phyloP scores from a whole-genome alignment of 768 basidiomycete species.

The Termitomyces sp. region DNA sequence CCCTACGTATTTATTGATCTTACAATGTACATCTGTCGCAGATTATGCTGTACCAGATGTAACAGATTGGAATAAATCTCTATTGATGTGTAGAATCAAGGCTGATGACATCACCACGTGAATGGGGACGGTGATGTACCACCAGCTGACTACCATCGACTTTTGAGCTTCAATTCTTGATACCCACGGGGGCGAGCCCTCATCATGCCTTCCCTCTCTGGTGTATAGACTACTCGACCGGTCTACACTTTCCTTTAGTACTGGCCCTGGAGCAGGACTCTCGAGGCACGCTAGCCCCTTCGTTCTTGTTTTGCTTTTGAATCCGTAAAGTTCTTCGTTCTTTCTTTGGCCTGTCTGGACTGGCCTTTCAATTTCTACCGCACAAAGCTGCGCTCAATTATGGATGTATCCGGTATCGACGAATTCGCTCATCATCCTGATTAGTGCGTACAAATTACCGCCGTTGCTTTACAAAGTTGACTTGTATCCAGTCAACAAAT shows the following conservation, averaged over 20 bases:
- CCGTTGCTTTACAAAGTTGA: not conserved
- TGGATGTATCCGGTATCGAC: conserved; percentile 1
- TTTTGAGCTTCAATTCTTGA: not conserved
- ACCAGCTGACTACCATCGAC: not conserved
- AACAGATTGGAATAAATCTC: not conserved
- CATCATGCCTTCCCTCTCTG: conserved; percentile 1
- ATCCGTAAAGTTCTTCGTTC: not conserved
- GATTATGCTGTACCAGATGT: not conserved
- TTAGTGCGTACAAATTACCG: conserved; percentile 1
- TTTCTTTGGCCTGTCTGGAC: conserved; percentile 1
- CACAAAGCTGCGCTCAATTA: not conserved
- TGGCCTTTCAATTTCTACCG: not conserved
- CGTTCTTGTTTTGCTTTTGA: not conserved
- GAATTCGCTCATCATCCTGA: conserved; percentile 12
- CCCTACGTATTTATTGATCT: not conserved
- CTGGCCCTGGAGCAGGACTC: conserved; percentile 8
- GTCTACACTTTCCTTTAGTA: too few species aligned
- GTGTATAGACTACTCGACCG: not conserved
- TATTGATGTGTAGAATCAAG: not conserved
- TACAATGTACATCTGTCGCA: not conserved
- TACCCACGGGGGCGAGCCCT: not conserved
- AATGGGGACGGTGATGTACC: not conserved
- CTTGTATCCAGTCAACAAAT: conserved; percentile 8
- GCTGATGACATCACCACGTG: not conserved
- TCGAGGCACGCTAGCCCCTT: not conserved